These are phyloP conservation scores for Barnettozyma pratensis DNA, from an alignment of 805 yeast genomes.

Conservation along the genomic window DNA sequence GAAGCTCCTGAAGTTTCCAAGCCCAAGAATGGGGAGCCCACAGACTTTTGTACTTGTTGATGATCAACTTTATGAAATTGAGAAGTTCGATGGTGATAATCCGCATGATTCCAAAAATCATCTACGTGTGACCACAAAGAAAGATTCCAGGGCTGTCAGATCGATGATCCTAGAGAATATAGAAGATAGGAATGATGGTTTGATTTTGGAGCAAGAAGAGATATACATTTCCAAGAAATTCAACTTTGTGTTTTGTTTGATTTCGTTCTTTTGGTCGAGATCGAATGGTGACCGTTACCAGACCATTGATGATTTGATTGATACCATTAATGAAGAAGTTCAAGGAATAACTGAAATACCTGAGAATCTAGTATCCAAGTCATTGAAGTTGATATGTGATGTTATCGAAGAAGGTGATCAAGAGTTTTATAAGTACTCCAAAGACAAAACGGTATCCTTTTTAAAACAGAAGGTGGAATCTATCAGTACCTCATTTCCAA, in stretches of 20 bases:
- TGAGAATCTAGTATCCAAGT: constrained; percentile 4
- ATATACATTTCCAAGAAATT: constrained; percentile 36
- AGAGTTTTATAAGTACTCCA: constrained; percentile 39
- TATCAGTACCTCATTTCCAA: constrained; percentile 35
- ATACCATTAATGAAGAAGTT: constrained; percentile 24
- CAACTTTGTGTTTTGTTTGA: constrained; percentile 35
- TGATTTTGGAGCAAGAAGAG: constrained; percentile 36
- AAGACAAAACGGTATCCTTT: constrained; percentile 32
- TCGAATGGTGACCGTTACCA: constrained; percentile 25
- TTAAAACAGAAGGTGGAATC: constrained; percentile 34
- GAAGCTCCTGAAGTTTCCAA: constrained; percentile 14
- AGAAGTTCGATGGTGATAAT: constrained; percentile 33
- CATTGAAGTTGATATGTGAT: constrained; percentile 34
- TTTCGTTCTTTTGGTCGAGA: constrained; percentile 29
- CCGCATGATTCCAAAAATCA: constrained; percentile 27
- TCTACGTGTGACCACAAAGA: constrained; percentile 24
- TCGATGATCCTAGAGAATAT: constrained; percentile 28
- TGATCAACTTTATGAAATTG: constrained; percentile 34
- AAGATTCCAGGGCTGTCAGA: constrained; percentile 32
- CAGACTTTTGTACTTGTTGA: constrained; percentile 13
- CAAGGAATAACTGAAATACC: constrained; percentile 14
- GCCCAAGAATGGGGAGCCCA: constrained; percentile 12
- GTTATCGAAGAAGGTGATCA: constrained; percentile 39
- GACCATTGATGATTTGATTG: constrained; percentile 41
- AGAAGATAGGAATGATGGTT: constrained; percentile 24